phyloP scores from a whole-genome alignment of 192 early-diverging fungal species.

The Backusella australiensis region DNA sequence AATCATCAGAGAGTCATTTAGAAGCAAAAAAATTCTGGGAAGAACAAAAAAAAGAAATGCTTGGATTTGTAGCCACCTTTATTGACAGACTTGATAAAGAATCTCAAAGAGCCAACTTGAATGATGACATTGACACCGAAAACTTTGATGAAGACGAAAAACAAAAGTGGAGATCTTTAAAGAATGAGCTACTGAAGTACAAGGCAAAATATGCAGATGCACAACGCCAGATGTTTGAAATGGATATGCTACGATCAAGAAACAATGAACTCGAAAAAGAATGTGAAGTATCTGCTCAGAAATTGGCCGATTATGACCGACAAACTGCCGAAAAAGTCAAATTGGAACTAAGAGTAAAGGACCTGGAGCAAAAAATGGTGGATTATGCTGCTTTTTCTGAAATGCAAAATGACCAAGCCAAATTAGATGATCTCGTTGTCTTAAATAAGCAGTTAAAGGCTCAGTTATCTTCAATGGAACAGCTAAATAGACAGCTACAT shows the following conservation, averaged over 20 bases:
- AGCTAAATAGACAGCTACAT: constrained; percentile 6
- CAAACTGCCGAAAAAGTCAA: not conserved
- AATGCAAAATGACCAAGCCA: not conserved
- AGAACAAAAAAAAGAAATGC: constrained; percentile 16
- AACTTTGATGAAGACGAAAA: not conserved
- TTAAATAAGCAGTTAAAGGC: not conserved
- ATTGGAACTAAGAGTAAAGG: not conserved
- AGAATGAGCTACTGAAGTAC: not conserved
- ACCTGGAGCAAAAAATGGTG: not conserved
- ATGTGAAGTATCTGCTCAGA: constrained; percentile 1
- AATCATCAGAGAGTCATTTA: constrained; percentile 14
- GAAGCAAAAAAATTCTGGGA: constrained; percentile 21
- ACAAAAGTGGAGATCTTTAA: not conserved
- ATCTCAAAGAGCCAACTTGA: not conserved
- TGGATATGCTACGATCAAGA: not conserved
- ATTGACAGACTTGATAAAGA: not conserved
- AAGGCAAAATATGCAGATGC: not conserved
- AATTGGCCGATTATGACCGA: not conserved
- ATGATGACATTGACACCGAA: not conserved
- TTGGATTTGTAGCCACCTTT: not conserved
- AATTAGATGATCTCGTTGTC: not conserved
- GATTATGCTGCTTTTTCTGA: not conserved
- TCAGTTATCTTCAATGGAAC: not conserved
- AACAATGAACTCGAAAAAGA: constrained; percentile 12
- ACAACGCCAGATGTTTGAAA: constrained; percentile 6